Conservation (phyloP, 78 protist genomes). For the Cavenderia fasciculata region DNA sequence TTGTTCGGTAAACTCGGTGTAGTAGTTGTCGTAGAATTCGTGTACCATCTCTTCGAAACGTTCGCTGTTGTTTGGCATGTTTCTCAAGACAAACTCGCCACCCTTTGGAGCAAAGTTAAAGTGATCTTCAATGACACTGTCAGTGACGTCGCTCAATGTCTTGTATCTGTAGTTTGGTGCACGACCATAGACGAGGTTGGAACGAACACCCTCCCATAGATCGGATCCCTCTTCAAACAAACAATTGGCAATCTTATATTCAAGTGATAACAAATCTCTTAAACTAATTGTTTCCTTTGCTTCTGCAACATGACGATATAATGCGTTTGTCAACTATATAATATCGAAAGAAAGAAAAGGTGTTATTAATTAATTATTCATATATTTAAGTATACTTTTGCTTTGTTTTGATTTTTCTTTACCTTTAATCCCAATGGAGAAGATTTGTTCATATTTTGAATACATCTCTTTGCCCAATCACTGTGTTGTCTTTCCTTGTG, state of each 20-base stretch:
- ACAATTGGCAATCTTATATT: slow-evolving; percentile 38
- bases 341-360: neutral
- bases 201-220: slow-evolving; percentile 61
- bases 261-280: slow-evolving; percentile 12
- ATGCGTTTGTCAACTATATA: neutral
- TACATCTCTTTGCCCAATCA: slow-evolving; percentile 49
- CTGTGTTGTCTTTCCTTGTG: neutral
- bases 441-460: slow-evolving; percentile 9
- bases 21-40: neutral
- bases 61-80: neutral
- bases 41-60: slow-evolving; percentile 10
- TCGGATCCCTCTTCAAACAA: slow-evolving; percentile 18
- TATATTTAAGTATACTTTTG: too few species aligned
- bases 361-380: too few species aligned
- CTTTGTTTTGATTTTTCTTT: too few species aligned
- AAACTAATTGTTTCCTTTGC: neutral
- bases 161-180: slow-evolving; percentile 28
- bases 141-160: slow-evolving; percentile 27
- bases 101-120: slow-evolving; percentile 26
- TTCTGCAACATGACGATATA: slow-evolving; percentile 3
- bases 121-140: neutral
- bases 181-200: neutral
- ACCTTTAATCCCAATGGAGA: slow-evolving; percentile 54
- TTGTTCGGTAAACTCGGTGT: neutral
- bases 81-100: neutral